Evolutionary conservation across 2,329 filamentous ascomycete genomes (phyloP), one percentile per base, ranked within the genome.

Genomic region (Claviceps citrina): DNA sequence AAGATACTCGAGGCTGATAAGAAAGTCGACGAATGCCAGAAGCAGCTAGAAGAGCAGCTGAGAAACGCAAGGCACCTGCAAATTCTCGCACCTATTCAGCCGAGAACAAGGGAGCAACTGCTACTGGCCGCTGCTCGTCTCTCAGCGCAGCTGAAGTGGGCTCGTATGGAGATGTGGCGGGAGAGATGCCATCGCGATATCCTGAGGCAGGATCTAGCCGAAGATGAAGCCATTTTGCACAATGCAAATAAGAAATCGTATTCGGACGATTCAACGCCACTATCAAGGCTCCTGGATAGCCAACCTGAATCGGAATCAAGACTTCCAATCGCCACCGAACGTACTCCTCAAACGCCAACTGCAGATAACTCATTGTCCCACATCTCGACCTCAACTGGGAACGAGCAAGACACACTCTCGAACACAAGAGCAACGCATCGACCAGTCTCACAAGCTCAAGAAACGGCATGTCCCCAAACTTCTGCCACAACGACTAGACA

Each of bases 131-230:
- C 91, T 16, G 84, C 80, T 5, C 77, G 81, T 7, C 79, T 93
- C 61, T 78, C 87, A 41, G 85, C 85, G 3, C 86, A 89, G 55
- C 64, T 98, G 44, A 93, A 91, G 56, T 95, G 89, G 89, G 78
- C 81, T n/a, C 73, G 89, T 44, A 81, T 93, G 56, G 85, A 94
- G 48, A 91, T 95, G 16, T 95, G 87, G 85, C 82, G 79, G 40
- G 73, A 89, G 51, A 89, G 77, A 53, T 95, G 87, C 48, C 87
- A 98, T 58, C 78, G 81, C 31, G 89, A 95, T 51, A 87, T 96
- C 44, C 64, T 98, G 16, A 67, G 77, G 5, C 71, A 86, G 59
- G 91, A 98, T 54, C 65, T 96, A 7, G 81, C 89, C 40, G 84
- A 94, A 49, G 87, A 94, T 33, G 45, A 47, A 24, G 51, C 54